Evolutionary conservation across 164 flowering plant species (phyloP), one percentile per base, ranked within the genome.

Genomic region (Aristolochia californica): DNA sequence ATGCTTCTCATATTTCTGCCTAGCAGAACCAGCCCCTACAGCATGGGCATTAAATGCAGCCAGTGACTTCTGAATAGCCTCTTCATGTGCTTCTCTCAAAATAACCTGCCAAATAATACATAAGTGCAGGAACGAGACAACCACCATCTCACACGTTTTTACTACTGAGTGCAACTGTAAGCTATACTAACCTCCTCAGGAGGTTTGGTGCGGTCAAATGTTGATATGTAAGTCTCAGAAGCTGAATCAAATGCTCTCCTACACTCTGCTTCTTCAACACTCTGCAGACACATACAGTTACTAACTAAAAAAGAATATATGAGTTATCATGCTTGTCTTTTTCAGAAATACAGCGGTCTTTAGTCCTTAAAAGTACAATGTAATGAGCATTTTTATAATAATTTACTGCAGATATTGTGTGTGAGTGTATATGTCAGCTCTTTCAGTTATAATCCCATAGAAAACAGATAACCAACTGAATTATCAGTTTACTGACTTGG

Each of bases 221-320:
- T 57, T 48, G 95, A 76, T 96, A 77, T 82, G 65, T 90, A 94
- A 53, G 60, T 74, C 59, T 94, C 97, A 44, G 85, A 63, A 56
- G 94, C 96, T 54, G 71, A 56, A 57, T 94, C 99, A 74, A 69
- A 90, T 40, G 97, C 97, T 68, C 81, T 78, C 24, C 91, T 77
- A 69, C 99, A 90, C 77, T 90, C 99, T 60, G 94, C 78, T 77
- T 94, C 99, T 79, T 94, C 99, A 71, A 94, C 97, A 78, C 94
- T 94, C 99, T 94, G 77, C 59, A 75, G 12, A 25, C 15, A 27
- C 22, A 54, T 54, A 25, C 22, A 28, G 23, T 20, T n/a, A 51
- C 15, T 4, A 34, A 34, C 10, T 34, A 5, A 34, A 34, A 34
- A 5, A 5, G 40, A 34, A 34, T 5, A 34, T 2, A 34, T n/a